Evolutionary conservation across 768 basidiomycete species (phyloP).

Genomic region (Boletellus ananas): DNA sequence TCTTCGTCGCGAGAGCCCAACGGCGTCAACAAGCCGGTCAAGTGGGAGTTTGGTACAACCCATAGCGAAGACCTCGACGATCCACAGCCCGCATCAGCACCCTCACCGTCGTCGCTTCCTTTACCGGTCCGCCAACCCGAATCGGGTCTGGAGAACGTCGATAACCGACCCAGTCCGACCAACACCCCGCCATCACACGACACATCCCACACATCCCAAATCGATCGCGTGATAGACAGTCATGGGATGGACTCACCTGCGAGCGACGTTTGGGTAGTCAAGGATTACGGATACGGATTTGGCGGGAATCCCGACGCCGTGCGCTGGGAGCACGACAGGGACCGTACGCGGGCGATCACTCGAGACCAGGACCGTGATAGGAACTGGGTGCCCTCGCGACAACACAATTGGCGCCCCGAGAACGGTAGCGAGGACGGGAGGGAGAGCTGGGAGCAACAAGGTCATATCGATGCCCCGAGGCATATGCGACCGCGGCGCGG

Average conservation of each 20-base stretch:
- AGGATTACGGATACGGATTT: conserved; percentile 63
- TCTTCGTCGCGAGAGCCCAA: conserved; percentile 6
- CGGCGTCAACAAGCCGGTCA: conserved; percentile 23
- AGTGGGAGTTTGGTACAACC: conserved; percentile 60
- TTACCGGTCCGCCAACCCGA: not conserved
- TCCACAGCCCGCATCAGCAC: not conserved
- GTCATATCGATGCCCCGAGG: conserved; percentile 11
- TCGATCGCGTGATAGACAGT: conserved; percentile 4
- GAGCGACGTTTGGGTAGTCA: conserved; percentile 49
- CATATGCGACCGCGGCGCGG: conserved; percentile 33
- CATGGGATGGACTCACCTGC: conserved; percentile 15
- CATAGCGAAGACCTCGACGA: conserved; percentile 7
- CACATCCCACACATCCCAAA: not conserved
- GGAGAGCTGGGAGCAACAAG: conserved; percentile 23
- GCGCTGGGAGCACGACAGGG: conserved; percentile 28
- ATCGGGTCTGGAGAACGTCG: not conserved
- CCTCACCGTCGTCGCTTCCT: not conserved
- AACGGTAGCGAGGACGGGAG: conserved; percentile 24
- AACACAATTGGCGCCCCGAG: conserved; percentile 22
- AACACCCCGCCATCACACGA: not conserved
- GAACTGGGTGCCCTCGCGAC: conserved; percentile 13
- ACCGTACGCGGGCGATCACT: conserved; percentile 7
- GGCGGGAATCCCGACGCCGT: conserved; percentile 38
- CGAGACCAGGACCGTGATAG: conserved; percentile 20
- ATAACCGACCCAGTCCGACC: not conserved